A percentile compares a stretch with the other conserved stretches of the same genome.
Evolutionary conservation across 2,329 filamentous ascomycete species (phyloP).

Genomic region (Diaporthe capsici): DNA sequence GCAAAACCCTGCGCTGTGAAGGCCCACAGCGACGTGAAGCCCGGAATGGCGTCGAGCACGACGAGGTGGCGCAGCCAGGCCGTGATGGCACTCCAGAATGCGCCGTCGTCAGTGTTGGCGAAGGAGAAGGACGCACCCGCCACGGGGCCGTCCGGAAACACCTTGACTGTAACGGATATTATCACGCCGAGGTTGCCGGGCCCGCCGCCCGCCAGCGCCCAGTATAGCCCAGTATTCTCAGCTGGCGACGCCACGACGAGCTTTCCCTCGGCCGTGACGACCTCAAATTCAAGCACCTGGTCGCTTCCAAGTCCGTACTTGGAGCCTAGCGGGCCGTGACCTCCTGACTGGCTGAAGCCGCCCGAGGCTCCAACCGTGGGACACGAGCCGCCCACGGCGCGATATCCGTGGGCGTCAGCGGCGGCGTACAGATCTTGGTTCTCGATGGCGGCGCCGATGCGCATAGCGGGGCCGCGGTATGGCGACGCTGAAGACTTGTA

Average conservation of each 20-base stretch:
- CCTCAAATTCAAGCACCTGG: slow-evolving; percentile 60
- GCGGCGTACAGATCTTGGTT: neutral
- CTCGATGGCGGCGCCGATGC: neutral
- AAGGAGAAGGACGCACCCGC: neutral
- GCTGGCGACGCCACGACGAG: slow-evolving; percentile 57
- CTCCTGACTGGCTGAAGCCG: slow-evolving; percentile 67
- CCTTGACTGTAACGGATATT: neutral
- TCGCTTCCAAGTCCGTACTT: slow-evolving; percentile 64
- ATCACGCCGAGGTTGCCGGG: neutral
- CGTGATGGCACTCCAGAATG: too few relatives aligned
- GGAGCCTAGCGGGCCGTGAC: slow-evolving; percentile 61
- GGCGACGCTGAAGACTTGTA: neutral
- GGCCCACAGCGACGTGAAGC: too few relatives aligned
- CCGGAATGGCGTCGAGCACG: too few relatives aligned
- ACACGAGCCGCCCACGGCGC: slow-evolving; percentile 62
- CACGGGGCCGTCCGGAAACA: neutral
- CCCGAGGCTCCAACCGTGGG: slow-evolving; percentile 65
- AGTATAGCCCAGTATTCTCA: slow-evolving; percentile 39
- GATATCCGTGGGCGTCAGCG: slow-evolving; percentile 54
- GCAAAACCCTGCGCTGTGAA: too few relatives aligned
- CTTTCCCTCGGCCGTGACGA: slow-evolving; percentile 53
- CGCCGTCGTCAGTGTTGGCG: neutral
- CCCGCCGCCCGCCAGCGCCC: slow-evolving; percentile 47
- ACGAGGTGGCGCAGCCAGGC: too few relatives aligned
- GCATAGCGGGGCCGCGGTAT: neutral